phyloP scores from a whole-genome alignment of 2,329 filamentous ascomycete species.

The Hymenoscyphus fructigenus region DNA sequence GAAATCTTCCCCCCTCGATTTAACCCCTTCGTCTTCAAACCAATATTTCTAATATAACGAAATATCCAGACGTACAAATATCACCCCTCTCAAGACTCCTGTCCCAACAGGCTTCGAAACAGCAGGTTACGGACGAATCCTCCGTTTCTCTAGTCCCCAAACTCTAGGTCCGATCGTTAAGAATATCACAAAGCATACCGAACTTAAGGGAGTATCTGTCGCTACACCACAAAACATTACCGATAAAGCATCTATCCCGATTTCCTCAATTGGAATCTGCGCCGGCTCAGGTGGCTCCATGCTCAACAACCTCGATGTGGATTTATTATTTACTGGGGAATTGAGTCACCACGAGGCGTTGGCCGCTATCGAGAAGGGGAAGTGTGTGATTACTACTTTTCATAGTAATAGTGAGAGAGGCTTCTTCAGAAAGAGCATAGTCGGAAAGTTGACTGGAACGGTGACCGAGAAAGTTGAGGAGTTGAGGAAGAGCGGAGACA shows the following conservation, averaged over 20 bases:
- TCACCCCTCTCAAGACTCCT: conserved; percentile 30
- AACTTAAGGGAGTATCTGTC: conserved; percentile 26
- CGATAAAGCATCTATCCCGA: conserved; percentile 37
- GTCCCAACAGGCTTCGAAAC: conserved; percentile 27
- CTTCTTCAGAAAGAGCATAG: conserved; percentile 73
- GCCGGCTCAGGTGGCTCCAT: conserved; percentile 84
- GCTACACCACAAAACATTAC: conserved; percentile 33
- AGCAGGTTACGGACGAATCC: conserved; percentile 37
- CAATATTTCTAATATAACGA: too few relatives aligned
- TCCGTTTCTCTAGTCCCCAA: conserved; percentile 31
- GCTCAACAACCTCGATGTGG: conserved; percentile 67
- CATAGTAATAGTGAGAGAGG: conserved; percentile 91
- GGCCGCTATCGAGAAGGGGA: conserved; percentile 78
- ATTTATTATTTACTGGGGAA: conserved; percentile 88
- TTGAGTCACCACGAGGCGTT: conserved; percentile 91
- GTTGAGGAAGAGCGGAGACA: conserved; percentile 24
- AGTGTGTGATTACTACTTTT: conserved; percentile 80
- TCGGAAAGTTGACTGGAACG: conserved; percentile 45
- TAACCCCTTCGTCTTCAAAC: too few relatives aligned
- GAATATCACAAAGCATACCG: conserved; percentile 28
- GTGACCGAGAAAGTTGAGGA: conserved; percentile 24
- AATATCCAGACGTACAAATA: conserved; percentile 26
- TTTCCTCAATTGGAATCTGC: conserved; percentile 78
- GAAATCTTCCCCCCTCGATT: too few relatives aligned
- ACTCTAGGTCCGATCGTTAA: conserved; percentile 27